A percentile compares a stretch with the other conserved stretches of the same genome.
phyloP scores from a whole-genome alignment of 2,329 filamentous ascomycete genomes.

The Phyllosticta ampelicida region DNA sequence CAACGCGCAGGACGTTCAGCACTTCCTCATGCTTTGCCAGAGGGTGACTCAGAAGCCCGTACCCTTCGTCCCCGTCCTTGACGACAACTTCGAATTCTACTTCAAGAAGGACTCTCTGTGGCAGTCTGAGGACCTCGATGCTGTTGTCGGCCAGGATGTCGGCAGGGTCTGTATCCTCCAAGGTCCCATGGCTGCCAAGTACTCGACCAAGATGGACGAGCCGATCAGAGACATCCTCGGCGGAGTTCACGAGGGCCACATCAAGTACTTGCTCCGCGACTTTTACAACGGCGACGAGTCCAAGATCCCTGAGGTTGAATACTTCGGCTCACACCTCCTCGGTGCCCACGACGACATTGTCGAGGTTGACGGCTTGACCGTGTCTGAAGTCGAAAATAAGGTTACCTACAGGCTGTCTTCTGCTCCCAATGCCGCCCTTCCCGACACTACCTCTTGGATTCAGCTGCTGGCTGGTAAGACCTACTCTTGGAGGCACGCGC shows the following conservation, averaged over 20 bases:
- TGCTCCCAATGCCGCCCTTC: conserved; percentile 61
- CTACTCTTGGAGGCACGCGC: conserved; percentile 88
- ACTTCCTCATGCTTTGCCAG: conserved; percentile 89
- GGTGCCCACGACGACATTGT: conserved; percentile 53
- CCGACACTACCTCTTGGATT: conserved; percentile 74
- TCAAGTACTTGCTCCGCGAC: conserved; percentile 66
- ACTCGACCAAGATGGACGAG: conserved; percentile 81
- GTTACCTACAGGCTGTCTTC: conserved; percentile 74
- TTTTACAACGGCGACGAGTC: conserved; percentile 64
- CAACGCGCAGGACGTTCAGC: conserved; percentile 95
- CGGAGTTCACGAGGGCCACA: conserved; percentile 79
- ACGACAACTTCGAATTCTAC: conserved; percentile 97
- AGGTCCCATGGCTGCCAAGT: conserved; percentile 84
- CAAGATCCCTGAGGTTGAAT: conserved; percentile 76
- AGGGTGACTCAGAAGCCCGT: conserved; percentile 90
- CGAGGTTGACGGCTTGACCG: conserved; percentile 76
- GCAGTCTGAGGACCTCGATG: conserved; percentile 96
- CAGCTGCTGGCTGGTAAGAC: conserved; percentile 73
- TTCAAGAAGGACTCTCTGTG: conserved; percentile 99
- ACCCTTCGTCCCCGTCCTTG: conserved; percentile 88
- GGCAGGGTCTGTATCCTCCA: conserved; percentile 93
- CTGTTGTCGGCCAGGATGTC: conserved; percentile 91
- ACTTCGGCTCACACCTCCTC: conserved; percentile 83
- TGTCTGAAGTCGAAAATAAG: conserved; percentile 69
- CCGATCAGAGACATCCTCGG: conserved; percentile 92